A percentile compares a stretch with the other conserved stretches of the same genome.
phyloP scores from a whole-genome alignment of 345 rosid genomes.

The Bruguiera sexangula region DNA sequence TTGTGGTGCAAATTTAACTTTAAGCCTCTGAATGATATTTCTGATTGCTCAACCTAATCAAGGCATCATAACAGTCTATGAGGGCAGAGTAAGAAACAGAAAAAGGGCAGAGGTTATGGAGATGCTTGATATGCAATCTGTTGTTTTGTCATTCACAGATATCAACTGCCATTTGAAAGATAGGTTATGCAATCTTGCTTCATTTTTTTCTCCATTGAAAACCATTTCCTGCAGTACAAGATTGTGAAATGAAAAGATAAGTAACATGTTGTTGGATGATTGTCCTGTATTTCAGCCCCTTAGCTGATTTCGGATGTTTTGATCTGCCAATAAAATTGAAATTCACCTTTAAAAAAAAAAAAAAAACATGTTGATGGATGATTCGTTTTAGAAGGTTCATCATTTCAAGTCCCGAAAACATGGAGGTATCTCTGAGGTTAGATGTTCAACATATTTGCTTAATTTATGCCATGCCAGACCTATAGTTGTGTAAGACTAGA shows the following conservation, averaged over 20 bases:
- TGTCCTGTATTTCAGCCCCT: too few relatives aligned
- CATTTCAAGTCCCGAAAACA: too few relatives aligned
- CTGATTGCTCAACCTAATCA: not conserved
- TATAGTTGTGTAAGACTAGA: not conserved
- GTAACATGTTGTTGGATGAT: too few relatives aligned
- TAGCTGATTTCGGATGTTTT: too few relatives aligned
- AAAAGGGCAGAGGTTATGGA: not conserved
- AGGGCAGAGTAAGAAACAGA: not conserved
- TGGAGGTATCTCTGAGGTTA: too few relatives aligned
- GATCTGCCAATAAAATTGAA: too few relatives aligned
- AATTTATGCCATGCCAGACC: too few relatives aligned
- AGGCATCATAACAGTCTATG: not conserved
- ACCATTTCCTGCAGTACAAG: conserved; percentile 18
- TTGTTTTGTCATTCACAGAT: not conserved
- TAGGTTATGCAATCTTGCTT: not conserved
- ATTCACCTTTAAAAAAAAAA: too few relatives aligned
- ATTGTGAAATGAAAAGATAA: not conserved
- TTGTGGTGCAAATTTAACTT: not conserved
- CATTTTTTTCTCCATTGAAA: not conserved
- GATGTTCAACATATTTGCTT: too few relatives aligned
- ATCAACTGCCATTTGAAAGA: not conserved
- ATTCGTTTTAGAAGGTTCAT: too few relatives aligned
- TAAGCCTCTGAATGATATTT: not conserved
- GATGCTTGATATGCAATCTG: too few relatives aligned
- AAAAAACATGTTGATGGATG: too few relatives aligned